Evolutionary conservation across 2,329 filamentous ascomycete genomes (phyloP), one percentile per base, ranked within the genome.

Genomic region (Clonostachys sp.): DNA sequence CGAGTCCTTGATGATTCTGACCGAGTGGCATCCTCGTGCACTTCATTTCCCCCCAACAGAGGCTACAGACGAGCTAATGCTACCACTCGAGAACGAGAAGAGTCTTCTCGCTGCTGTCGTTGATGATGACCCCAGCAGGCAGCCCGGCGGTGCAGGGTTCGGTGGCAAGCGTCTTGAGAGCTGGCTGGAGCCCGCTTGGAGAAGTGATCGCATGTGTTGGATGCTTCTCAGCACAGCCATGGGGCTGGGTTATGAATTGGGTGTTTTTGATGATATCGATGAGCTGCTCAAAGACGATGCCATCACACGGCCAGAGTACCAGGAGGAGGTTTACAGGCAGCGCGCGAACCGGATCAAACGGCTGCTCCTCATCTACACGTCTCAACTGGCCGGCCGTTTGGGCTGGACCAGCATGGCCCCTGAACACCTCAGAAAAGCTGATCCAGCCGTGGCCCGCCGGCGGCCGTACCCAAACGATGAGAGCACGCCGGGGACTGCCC

Each of bases 171-270:
- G 91, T 30, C 94, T 96, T 53, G 91, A 96, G 61, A 92, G 90
- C 63, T 97, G 94, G 90, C 81, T 97, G 5, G 94, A 99, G 64
- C 94, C 94, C 3, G 92, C 90, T 9, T 96, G 92, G 90, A 80
- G 92, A 57, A 90, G 87, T 53, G 92, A 96, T 60, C 87, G 91
- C 47, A 95, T 96, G 89, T 95, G 89, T 61, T 96, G 92, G 92
- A 96, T 96, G 90, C 74, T 97, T 13, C 77, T 97, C 33, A 95
- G 90, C 60, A 95, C 91, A 36, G 91, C 90, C 13, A 88, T 92
- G 73, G 88, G 91, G 2, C 74, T 97, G 36, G 90, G 89, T 0
- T 95, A 95, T 55, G 94, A 99, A 65, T 81, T 99, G 34, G 94
- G 94, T 12, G 90, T 99, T 3, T 99, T 97, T 57, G 94, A 97